Base-by-base conservation (phyloP, 2,329 filamentous ascomycete genomes). In the Thielaviopsis cerberus region DNA sequence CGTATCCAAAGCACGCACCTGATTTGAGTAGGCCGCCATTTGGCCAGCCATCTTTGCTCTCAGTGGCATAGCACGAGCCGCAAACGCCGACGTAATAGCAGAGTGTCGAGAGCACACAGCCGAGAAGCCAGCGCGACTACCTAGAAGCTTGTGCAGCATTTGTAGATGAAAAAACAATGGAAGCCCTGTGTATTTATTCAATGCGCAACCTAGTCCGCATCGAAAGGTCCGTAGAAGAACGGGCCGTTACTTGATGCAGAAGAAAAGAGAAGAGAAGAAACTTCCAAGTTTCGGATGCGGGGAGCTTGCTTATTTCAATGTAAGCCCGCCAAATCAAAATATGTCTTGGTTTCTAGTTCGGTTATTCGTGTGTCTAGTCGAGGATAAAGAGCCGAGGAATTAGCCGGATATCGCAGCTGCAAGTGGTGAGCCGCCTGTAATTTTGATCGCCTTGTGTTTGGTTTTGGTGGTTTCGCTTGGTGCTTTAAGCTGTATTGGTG, bases 51-150 rank as follows among this genome's bases (percentile, higher is more conserved):
- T 76, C 71, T 86, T 91, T 62, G 86, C 86, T 74, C 82, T 82
- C 63, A 94, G 77, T 69, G 88, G 88, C 88, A 95, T 95, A 62
- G 69, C 69, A 67, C 53, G 41, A 37, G 50, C 17, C 24, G 54
- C 34, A 17, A 73, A 66, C 67, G 71, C 69, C 61, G 70, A 67
- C 30, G 54, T 25, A 17, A 73, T 66, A 67, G 71, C 69, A 61
- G 70, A 67, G 65, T 67, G 70, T 64, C 70, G 66, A 64, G 72
- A 67, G 68, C 71, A 66, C 65, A 70, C 69, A 63, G 73, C 74
- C 65, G 74, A 74, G 64, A 72, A 69, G 66, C 74, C 75, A 71
- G 78, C 78, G 69, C 79, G 76, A 45, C 55, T 55, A 24, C 27
- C 37, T 23, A 57, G 54, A 11, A 48, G 27, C 54, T 56, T 54